phyloP scores from a whole-genome alignment of 192 early-diverging fungal species.

The Obelidium mucronatum region DNA sequence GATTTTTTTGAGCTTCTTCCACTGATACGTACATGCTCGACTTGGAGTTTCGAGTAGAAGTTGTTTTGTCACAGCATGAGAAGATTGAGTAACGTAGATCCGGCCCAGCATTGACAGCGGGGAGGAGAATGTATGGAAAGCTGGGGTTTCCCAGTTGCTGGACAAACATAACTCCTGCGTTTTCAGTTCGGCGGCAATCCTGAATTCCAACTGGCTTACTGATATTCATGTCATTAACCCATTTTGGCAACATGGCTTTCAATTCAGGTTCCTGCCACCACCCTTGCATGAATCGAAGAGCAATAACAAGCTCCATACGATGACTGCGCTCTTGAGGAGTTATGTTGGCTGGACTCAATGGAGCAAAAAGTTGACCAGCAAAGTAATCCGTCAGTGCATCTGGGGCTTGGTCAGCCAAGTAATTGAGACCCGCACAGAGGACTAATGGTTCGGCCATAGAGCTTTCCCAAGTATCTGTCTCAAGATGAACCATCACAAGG shows the following conservation, averaged over 20 bases:
- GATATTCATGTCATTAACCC: constrained; percentile 5
- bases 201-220: constrained; percentile 13
- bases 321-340: constrained; percentile 18
- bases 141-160: constrained; percentile 12
- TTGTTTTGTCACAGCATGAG: constrained; percentile 33
- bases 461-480: not conserved
- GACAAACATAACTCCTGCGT: constrained; percentile 1
- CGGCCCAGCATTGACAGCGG: constrained; percentile 31
- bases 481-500: not conserved
- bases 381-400: not conserved
- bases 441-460: constrained; percentile 19
- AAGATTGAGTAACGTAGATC: constrained; percentile 32
- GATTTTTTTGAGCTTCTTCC: not conserved
- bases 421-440: constrained; percentile 3
- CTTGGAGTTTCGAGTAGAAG: constrained; percentile 11
- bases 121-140: constrained; percentile 20
- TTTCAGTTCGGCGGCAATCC: not conserved
- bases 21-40: not conserved
- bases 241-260: constrained; percentile 8
- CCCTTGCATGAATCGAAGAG: constrained; percentile 8
- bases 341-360: not conserved
- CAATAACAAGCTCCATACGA: constrained; percentile 24
- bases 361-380: not conserved
- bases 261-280: constrained; percentile 14
- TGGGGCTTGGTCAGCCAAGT: not conserved